Evolutionary conservation across 2,329 filamentous ascomycete genomes (phyloP), one percentile per base, ranked within the genome.

Genomic region (Fonsecaea pedrosoi): DNA sequence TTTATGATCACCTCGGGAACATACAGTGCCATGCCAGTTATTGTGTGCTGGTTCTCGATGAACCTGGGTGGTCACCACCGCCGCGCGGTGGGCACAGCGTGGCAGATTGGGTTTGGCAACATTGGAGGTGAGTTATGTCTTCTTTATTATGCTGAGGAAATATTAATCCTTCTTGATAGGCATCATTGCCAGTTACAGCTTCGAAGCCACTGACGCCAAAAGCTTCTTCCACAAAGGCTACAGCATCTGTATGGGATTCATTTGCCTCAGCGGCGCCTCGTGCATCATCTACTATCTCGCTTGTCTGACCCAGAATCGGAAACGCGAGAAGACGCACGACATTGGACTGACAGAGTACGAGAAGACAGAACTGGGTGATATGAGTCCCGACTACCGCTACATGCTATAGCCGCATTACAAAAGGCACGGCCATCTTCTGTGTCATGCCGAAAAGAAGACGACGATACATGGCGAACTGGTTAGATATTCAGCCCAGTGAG

Each of bases 1-100:
- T 76, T 75, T 53, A 53, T 76, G 53, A 69, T 73, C 55, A 72
- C 72, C 1, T 70, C 67, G 4, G 73, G 73, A 8, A 67, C 67
- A 4, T 71, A 73, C 50, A 64, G 66, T 30, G 67, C 72, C 34
- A 73, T 74, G 72, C 73, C 73, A 6, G 68, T 73, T n/a, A 72
- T 74, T 40, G 72, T 77, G 4, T 85, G 83, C 69, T 85, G 83
- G 82, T 84, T 84, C 76, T 83, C 83, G 61, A 84, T 85, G 82
- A 85, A 86, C 64, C 76, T 85, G 1, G 80, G 82, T 12, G 81
- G 82, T 1, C 84, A 85, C 65, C 82, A 83, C 66, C 75, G 83
- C 2, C 78, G 83, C 48, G 75, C 80, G 4, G 79, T 85, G 0
- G 83, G 83, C 0, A 76, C 74, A 12, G 83, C 82, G 0, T 84